Conservation (phyloP, 2,329 filamentous ascomycete genomes). For the Fusarium incarnatum region DNA sequence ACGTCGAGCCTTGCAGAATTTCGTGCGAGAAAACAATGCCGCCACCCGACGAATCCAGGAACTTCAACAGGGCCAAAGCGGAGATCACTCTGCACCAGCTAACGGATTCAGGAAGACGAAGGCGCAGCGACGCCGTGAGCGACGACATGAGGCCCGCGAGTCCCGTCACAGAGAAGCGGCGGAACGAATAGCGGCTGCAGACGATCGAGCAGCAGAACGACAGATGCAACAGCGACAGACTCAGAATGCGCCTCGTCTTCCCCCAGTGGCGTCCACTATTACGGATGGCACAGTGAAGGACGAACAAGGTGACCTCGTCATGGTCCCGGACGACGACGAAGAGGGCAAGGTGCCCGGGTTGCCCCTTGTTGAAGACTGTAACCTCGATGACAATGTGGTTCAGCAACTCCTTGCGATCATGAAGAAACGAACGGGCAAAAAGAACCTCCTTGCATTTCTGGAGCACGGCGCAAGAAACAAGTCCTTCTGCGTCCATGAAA, state of each 20-base stretch:
- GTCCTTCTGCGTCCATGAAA: background rate
- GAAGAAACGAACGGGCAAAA: background rate
- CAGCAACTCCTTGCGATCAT: background rate
- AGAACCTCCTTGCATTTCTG: background rate
- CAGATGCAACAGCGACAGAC: background rate
- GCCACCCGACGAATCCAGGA: background rate
- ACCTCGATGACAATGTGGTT: background rate
- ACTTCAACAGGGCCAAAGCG: background rate
- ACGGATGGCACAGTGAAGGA: background rate
- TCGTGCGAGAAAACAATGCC: background rate
- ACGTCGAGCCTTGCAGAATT: too few species aligned
- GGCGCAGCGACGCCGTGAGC: too few species aligned
- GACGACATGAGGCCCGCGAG: background rate
- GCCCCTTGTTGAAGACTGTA: accelerated
- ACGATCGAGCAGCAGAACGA: background rate
- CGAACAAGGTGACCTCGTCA: background rate
- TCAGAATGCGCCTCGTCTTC: background rate
- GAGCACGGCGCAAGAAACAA: background rate
- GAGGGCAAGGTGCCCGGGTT: accelerated
- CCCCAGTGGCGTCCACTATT: too few species aligned
- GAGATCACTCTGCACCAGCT: accelerated
- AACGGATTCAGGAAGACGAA: background rate
- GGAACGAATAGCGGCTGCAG: background rate
- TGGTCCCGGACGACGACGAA: accelerated
- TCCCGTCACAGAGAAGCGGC: background rate